Evolutionary conservation across 768 basidiomycete genomes (phyloP), one percentile per base, ranked within the genome.

Genomic region (Russula sp.): DNA sequence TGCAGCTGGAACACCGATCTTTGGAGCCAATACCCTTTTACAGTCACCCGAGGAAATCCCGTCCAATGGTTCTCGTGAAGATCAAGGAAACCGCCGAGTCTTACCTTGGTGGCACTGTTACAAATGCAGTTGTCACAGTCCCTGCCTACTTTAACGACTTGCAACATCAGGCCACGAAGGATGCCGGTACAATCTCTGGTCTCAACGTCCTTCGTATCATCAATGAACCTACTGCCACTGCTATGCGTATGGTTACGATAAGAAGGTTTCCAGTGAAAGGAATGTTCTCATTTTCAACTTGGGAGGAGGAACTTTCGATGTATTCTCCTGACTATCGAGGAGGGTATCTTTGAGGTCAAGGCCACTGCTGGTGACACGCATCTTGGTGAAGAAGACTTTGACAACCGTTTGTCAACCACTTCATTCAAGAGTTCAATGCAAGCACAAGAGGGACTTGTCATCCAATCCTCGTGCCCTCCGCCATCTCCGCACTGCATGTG

Each of bases 91-190:
- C 86, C 63, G 93, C 96, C 38, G 96, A 98, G 81, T 89, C 96
- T 56, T 97, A 98, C 80, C 84, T 98, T 70, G 94, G 96, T 65
- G 81, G 79, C 72, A 84, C 80, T 62, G 80, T 94, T 75, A 87
- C 76, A 76, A 94, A 95, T 76, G 96, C 96, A 61, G 96, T 98
- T 71, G 88, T 98, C 72, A 96, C 94, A 30, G 89, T 98, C 67
- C 95, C 95, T 36, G 94, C 95, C 42, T 98, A 98, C 82, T 98
- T 98, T 84, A 98, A 98, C 77, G 94, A 98, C 80, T 95, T 95
- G 28, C 96, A 98, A 75, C 91, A 96, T 74, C 94, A 96, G 73
- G 96, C 96, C 24, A 98, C 96, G 72, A 98, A 97, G 81, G 96
- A 98, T 73, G 94, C 96, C 42, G 96, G 96, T 71, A 86, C 85